phyloP scores from a whole-genome alignment of 768 basidiomycete genomes.

The Suillus paluster region DNA sequence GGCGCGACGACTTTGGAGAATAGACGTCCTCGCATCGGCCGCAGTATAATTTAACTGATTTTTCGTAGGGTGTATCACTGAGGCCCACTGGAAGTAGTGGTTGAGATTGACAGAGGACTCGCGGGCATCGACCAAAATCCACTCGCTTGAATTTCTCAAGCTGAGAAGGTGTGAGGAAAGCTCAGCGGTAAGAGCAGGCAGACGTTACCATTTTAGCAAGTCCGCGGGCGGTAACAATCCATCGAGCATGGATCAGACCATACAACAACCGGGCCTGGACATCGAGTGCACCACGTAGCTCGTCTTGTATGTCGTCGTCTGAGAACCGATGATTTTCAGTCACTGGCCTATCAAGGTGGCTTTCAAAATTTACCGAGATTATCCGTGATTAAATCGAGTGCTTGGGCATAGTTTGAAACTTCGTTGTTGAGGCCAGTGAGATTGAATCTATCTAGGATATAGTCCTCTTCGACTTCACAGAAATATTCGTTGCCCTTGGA shows the following conservation, averaged over 20 bases:
- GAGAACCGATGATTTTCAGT: constrained; percentile 5
- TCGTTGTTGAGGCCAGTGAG: constrained; percentile 96
- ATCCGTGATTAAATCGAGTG: constrained; percentile 95
- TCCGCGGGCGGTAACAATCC: constrained; percentile 94
- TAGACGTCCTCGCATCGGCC: constrained; percentile 99
- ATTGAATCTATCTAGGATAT: constrained; percentile 98
- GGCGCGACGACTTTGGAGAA: constrained; percentile 94
- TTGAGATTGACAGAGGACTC: constrained; percentile 93
- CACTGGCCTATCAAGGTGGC: background rate
- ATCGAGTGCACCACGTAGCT: constrained; percentile 88
- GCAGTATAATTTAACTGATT: constrained; percentile 98
- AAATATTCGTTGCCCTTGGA: constrained; percentile 99
- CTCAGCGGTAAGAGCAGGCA: background rate
- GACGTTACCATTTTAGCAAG: constrained; percentile 87
- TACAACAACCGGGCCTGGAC: constrained; percentile 93
- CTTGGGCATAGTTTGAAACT: constrained; percentile 92
- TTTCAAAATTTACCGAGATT: constrained; percentile 74
- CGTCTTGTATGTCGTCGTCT: constrained; percentile 97
- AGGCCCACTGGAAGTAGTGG: constrained; percentile 96
- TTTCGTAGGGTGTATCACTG: constrained; percentile 97
- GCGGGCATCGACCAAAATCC: constrained; percentile 98
- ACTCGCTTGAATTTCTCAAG: constrained; percentile 98
- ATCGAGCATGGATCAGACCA: constrained; percentile 94
- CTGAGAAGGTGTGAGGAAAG: constrained; percentile 39
- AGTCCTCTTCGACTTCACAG: constrained; percentile 99